Evolutionary conservation across 805 yeast genomes (phyloP), one percentile per base, ranked within the genome.

Genomic region (Priceomyces castillae): DNA sequence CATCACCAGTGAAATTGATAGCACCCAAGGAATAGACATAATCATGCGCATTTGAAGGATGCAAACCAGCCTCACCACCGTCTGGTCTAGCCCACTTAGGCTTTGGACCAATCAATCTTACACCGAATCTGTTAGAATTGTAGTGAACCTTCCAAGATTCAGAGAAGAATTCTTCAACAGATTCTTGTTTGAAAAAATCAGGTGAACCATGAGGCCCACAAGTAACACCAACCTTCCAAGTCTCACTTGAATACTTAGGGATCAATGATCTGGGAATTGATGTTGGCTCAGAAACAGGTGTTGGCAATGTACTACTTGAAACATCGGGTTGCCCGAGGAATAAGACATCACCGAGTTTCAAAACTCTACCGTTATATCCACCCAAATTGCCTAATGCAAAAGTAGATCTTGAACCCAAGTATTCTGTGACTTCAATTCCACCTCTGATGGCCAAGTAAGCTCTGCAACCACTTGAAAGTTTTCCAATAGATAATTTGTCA

Each of bases 171-270:
- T 83, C 86, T 28, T 74, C 71, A 14, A 89, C 80, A 10, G 87
- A 80, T 61, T 86, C 96, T 9, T 74, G 64, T 42, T 78, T 78
- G 74, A 94, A 94, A 67, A 90, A 89, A 64, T 92, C 99, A 15
- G 98, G 98, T 3, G 97, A 81, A 1, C 98, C 98, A 64, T 92
- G 98, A 19, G 99, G 99, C 42, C 99, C 99, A 63, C 95, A 84
- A 9, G 96, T 89, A 37, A 90, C 97, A 56, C 90, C 96, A 49
- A 92, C 90, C 37, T 71, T 69, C 98, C 98, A 92, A 36, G 70
- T 69, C 44, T 73, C 76, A 31, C 69, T 63, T 22, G 71, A 61
- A 52, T 80, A 78, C 6, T 62, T 48, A 7, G 95, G 90, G 48
- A 82, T 67, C 55, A 80, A 67, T 7, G 77, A 57, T 33, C 58